phyloP scores from a whole-genome alignment of 129 eudicot genomes.

The Artemisia tridentata region DNA sequence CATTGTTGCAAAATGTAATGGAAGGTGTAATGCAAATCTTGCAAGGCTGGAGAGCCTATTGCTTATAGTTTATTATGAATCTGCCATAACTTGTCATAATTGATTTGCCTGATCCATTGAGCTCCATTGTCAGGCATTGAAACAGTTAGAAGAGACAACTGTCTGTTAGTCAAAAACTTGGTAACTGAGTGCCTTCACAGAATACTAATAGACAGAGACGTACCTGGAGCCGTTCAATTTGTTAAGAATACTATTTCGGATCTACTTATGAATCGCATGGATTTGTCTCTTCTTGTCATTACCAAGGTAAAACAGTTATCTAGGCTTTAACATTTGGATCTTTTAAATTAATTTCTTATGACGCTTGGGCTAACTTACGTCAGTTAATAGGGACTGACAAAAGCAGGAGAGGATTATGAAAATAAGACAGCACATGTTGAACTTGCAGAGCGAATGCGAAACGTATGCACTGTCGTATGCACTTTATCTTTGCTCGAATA shows the following conservation, averaged over 20 bases:
- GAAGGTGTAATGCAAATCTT: neutral
- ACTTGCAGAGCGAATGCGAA: conserved; percentile 98
- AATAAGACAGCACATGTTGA: conserved; percentile 97
- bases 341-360: neutral
- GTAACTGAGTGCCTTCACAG: conserved; percentile 89
- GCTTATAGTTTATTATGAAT: neutral
- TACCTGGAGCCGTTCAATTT: conserved; percentile 88
- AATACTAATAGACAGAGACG: conserved; percentile 85
- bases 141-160: conserved; percentile 97
- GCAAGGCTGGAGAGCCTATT: neutral
- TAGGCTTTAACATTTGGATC: neutral
- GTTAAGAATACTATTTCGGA: conserved; percentile 92
- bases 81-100: neutral
- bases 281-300: conserved; percentile 88
- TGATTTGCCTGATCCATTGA: conserved; percentile 17
- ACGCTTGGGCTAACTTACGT: conserved; percentile 18
- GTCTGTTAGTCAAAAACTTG: conserved; percentile 86
- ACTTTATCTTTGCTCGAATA: neutral
- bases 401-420: conserved; percentile 94
- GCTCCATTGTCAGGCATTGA: conserved; percentile 73
- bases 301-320: conserved; percentile 61
- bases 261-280: conserved; percentile 96
- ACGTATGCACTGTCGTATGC: conserved; percentile 40
- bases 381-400: conserved; percentile 73
- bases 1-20: neutral